Evolutionary conservation across 2,329 filamentous ascomycete genomes (phyloP).

Genomic region (Claviceps paspali): DNA sequence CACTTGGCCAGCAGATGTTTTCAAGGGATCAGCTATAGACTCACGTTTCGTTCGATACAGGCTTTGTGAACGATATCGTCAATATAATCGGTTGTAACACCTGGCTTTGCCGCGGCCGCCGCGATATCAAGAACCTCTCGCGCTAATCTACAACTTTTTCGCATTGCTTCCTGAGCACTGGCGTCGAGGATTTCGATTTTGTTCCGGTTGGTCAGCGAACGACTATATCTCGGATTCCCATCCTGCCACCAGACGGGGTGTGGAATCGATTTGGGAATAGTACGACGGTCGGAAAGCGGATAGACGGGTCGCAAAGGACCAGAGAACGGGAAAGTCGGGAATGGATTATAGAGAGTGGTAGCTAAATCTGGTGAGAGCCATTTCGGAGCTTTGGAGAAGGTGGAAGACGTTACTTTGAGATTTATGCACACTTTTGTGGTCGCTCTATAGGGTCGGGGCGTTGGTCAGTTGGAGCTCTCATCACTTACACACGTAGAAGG

Average conservation of each 20-base stretch:
- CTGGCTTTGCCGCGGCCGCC: constrained; percentile 69
- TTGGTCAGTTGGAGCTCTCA: not conserved
- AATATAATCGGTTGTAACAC: constrained; percentile 88
- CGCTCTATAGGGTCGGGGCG: constrained; percentile 36
- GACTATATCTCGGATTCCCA: constrained; percentile 53
- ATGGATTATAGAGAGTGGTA: constrained; percentile 82
- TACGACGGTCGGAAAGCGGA: constrained; percentile 57
- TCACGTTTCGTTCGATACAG: constrained; percentile 79
- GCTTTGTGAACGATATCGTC: constrained; percentile 93
- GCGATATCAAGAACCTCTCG: constrained; percentile 89
- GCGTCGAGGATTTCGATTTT: constrained; percentile 73
- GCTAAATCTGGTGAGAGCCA: constrained; percentile 83
- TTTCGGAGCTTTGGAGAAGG: constrained; percentile 59
- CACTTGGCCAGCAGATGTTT: too few relatives aligned
- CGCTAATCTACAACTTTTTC: constrained; percentile 74
- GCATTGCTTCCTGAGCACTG: constrained; percentile 74
- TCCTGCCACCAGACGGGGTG: constrained; percentile 79
- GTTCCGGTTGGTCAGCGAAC: constrained; percentile 50
- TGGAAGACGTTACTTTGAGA: constrained; percentile 60
- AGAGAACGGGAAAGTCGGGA: constrained; percentile 72
- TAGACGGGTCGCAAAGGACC: constrained; percentile 77
- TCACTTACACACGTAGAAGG: not conserved
- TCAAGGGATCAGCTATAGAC: too few relatives aligned
- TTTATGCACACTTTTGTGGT: constrained; percentile 63
- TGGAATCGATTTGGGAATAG: constrained; percentile 64